Base-by-base conservation (phyloP, 2,329 filamentous ascomycete species). In the Mariannaea sp. region DNA sequence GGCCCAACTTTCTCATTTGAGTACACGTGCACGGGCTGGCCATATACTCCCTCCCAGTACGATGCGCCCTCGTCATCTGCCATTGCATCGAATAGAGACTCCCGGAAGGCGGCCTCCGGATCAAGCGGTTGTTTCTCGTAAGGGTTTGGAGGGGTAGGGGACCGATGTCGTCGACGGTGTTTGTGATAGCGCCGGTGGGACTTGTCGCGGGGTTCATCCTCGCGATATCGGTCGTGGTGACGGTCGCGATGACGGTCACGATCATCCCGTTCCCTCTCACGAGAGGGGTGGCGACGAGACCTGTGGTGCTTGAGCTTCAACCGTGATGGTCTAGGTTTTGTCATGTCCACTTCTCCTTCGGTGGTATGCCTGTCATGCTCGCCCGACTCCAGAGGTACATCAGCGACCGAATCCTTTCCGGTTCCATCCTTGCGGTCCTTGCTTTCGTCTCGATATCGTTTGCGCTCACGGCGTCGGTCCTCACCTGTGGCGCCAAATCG, bases 41-140 rank as follows among this genome's bases (percentile, higher is more conserved):
- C 92, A 73, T 97, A 99, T n/a, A 99, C 90, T 13, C 85, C 84
- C 71, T 97, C 88, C 94, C 94, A 99, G 75, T 94, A 99, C 7
- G 86, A 83, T 2, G 94, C 94, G 40, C 93, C 94, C 74, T 99
- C 94, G 68, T 97, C 93, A 72, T 99, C 94, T 30, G 92, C 93
- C 73, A 99, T 87, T 26, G 94, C 94, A 71, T 99, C 94, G 74
- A 97, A 97, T 5, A 99, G 85, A 1, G 92, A 96, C 71, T 96
- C 90, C 24, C 90, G 87, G 71, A 99, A 99, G 1, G 93, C 91
- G 0, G 81, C 78, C 33, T 91, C 86, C 0, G 90, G 80, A 61
- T 88, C 83, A 13, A 89, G 76, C 1, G 76, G 70, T 2, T 73
- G 72, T 3, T 73, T 71, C 0, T 76, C 75, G 61, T 77, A 71